Evolutionary conservation across 441 rosid genomes (phyloP), one percentile per base, ranked within the genome.

Genomic region (Aleurites moluccanus): DNA sequence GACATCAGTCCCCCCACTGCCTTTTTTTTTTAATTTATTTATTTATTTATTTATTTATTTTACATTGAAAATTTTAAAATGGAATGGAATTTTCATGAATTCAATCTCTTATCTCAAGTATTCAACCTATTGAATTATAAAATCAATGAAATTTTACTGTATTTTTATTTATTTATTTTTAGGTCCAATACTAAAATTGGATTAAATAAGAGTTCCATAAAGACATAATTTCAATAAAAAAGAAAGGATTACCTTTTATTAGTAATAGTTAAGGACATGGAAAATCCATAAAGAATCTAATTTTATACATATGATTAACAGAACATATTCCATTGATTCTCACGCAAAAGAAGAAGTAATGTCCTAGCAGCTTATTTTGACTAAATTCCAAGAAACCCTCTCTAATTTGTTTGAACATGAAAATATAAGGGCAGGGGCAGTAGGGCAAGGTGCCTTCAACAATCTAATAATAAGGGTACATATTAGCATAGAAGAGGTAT

Each of bases 351-450:
- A 33, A 63, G 15, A 3, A 49, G 60, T 49, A 70, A 30, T 59
- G 20, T 74, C 83, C 10, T 3, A 16, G 77, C 77, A 56, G 38
- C 80, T 47, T 55, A 59, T 7, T 72, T 75, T 72, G 79, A 75
- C 79, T 71, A 16, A 30, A 14, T n/a, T 74, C 50, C 3, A 69
- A 47, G 71, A 72, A 75, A 61, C 72, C 67, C 66, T 11, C 0
- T 61, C 13, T 47, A 35, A 5, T 35, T 40, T 2, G 33, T 75
- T 42, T 49, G 64, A 65, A 18, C 25, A 60, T 38, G 40, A n/a
- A n/a, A n/a, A 40, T 4, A 20, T 14, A 21, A 62, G 44, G 74
- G 70, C 74, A 61, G 38, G 18, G 20, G 27, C 30, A 47, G 8
- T 16, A 40, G n/a, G n/a, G n/a, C n/a, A n/a, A n/a, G n/a, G n/a